Evolutionary conservation across 2,329 filamentous ascomycete genomes (phyloP).

Genomic region (Penicillium sp.): DNA sequence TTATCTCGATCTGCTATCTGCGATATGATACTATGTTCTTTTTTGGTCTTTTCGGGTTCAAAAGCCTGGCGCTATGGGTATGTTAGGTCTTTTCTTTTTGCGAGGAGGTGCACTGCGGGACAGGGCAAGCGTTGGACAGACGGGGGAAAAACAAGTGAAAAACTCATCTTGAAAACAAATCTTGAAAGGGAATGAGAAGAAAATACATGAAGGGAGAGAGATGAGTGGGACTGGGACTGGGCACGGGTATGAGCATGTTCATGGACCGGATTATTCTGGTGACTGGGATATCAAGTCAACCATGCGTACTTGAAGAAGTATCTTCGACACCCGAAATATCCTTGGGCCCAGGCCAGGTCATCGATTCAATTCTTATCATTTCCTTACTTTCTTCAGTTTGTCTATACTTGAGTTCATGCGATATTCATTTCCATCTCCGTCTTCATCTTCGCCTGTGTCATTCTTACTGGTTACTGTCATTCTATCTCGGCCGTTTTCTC

Average conservation of each 20-base stretch:
- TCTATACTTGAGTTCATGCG: constrained; percentile 21
- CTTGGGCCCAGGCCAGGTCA: not conserved
- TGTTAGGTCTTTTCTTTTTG: constrained; percentile 15
- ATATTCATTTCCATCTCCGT: constrained; percentile 5
- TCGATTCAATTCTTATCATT: not conserved
- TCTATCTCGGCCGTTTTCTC: not conserved
- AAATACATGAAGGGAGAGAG: not conserved
- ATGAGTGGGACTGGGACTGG: not conserved
- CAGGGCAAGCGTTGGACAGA: constrained; percentile 23
- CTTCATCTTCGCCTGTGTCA: constrained; percentile 14
- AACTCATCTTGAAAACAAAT: constrained; percentile 4
- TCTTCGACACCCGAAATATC: not conserved
- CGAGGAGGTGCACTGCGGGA: constrained; percentile 30
- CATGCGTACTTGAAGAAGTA: not conserved
- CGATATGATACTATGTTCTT: constrained; percentile 4
- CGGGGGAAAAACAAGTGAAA: constrained; percentile 9
- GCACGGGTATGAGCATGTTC: not conserved
- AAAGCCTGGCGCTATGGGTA: constrained; percentile 46
- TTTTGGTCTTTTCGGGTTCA: constrained; percentile 31
- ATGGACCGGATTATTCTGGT: not conserved
- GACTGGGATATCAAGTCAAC: not conserved
- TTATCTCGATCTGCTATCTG: constrained; percentile 8
- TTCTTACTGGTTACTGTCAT: not conserved
- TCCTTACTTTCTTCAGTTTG: constrained; percentile 14
- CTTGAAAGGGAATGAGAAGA: not conserved